These are phyloP conservation scores for Carpinus fangiana DNA, from an alignment of 306 rosid genomes.

Conservation along the genomic window DNA sequence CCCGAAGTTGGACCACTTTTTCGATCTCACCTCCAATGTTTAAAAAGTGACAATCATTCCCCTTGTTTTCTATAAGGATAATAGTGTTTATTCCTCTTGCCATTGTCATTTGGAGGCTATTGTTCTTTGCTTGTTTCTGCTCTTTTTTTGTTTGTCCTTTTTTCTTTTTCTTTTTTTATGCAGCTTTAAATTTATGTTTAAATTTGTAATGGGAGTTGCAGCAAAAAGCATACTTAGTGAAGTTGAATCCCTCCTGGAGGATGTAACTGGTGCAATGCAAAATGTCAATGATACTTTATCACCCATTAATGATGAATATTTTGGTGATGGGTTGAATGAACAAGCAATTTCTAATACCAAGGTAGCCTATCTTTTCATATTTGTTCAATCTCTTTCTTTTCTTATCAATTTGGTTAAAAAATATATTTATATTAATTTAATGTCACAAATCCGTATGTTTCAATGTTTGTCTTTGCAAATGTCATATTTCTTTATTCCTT, in stretches of 20 bases:
- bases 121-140: neutral
- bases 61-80: neutral
- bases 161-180: slow-evolving; percentile 3
- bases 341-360: slow-evolving; percentile 20
- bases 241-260: slow-evolving; percentile 51
- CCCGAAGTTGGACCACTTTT: too few species aligned
- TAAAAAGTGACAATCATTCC: too few species aligned
- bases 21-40: too few species aligned
- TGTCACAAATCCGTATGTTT: neutral
- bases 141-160: neutral
- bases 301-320: slow-evolving; percentile 23
- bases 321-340: slow-evolving; percentile 37
- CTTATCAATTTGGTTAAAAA: neutral
- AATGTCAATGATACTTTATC: slow-evolving; percentile 22
- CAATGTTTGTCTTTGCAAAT: neutral
- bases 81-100: neutral
- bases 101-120: neutral
- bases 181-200: slow-evolving; percentile 25
- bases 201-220: slow-evolving; percentile 28
- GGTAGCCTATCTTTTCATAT: slow-evolving; percentile 35
- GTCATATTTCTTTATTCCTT: neutral
- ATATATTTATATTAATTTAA: neutral
- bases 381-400: neutral
- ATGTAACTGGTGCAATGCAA: slow-evolving; percentile 43
- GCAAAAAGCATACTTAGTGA: slow-evolving; percentile 50